Evolutionary conservation across 2,329 filamentous ascomycete genomes (phyloP).

Genomic region (Coniochaeta hoffmannii): DNA sequence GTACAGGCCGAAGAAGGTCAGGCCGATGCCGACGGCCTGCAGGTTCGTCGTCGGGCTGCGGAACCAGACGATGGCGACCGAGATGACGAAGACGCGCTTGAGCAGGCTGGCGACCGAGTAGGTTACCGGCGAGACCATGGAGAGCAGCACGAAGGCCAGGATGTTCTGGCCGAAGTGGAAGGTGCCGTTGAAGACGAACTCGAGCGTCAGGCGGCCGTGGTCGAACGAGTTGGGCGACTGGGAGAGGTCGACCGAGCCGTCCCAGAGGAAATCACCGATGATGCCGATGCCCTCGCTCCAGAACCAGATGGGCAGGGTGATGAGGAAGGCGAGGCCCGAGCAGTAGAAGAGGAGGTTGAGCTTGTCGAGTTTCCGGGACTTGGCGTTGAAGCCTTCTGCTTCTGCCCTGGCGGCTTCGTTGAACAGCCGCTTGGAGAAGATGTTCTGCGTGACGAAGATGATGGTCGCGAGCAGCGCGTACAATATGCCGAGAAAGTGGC

Average conservation of each 20-base stretch:
- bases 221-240: constrained; percentile 60
- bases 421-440: constrained; percentile 96
- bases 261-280: constrained; percentile 68
- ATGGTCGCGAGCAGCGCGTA: constrained; percentile 86
- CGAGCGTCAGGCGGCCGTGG: constrained; percentile 65
- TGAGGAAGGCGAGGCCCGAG: constrained; percentile 82
- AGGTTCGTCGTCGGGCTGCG: constrained; percentile 76
- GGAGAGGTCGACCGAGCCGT: constrained; percentile 64
- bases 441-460: constrained; percentile 96
- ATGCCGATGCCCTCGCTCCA: constrained; percentile 80
- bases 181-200: constrained; percentile 93
- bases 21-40: constrained; percentile 75
- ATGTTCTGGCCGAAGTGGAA: constrained; percentile 98
- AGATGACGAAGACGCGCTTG: constrained; percentile 95
- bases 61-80: constrained; percentile 94
- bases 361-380: constrained; percentile 82
- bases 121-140: constrained; percentile 90
- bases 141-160: constrained; percentile 84
- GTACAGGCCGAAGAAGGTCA: constrained; percentile 90
- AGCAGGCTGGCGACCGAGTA: constrained; percentile 95
- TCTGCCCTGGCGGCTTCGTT: constrained; percentile 87
- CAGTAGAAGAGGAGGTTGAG: constrained; percentile 95
- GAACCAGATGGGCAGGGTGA: constrained; percentile 88
- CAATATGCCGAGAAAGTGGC: constrained; percentile 82
- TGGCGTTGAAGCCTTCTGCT: constrained; percentile 56